phyloP scores from a whole-genome alignment of 1,284 basidiomycete species.

The Heliocybe sulcata region DNA sequence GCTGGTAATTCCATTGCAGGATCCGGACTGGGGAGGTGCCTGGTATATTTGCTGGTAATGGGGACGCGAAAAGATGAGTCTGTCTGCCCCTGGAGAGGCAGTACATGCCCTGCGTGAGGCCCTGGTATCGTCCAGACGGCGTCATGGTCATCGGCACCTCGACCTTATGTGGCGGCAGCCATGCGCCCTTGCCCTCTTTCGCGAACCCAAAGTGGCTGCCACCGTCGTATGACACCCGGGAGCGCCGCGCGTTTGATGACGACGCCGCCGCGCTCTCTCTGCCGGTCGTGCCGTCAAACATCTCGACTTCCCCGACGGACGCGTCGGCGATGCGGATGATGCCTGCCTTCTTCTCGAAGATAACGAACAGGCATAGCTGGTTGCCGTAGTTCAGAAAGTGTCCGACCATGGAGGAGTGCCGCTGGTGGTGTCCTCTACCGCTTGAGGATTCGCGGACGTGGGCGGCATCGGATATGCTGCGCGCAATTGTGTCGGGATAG shows the following conservation, averaged over 20 bases:
- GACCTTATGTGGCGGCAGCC: conserved; percentile 46
- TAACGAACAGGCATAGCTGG: conserved; percentile 68
- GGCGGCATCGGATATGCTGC: conserved; percentile 28
- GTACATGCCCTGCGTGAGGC: conserved; percentile 36
- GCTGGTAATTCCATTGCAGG: conserved; percentile 51
- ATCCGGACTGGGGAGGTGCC: conserved; percentile 40
- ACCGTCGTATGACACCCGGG: conserved; percentile 41
- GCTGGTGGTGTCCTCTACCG: conserved; percentile 18
- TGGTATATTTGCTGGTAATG: conserved; percentile 48
- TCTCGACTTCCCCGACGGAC: conserved; percentile 67
- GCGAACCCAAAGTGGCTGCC: conserved; percentile 25
- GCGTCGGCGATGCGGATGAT: conserved; percentile 73
- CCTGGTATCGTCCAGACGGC: conserved; percentile 13
- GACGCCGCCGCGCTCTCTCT: background rate
- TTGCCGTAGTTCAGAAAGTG: conserved; percentile 41
- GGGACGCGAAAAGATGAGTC: conserved; percentile 61
- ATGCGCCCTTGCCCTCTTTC: conserved; percentile 38
- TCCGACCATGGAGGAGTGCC: conserved; percentile 9
- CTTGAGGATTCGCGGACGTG: conserved; percentile 11
- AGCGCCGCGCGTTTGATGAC: conserved; percentile 22
- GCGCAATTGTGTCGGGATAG: conserved; percentile 41
- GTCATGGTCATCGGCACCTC: conserved; percentile 35
- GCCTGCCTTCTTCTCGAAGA: conserved; percentile 78
- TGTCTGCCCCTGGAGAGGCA: conserved; percentile 61
- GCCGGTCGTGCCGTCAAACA: conserved; percentile 40